phyloP scores from a whole-genome alignment of 1,284 basidiomycete species.

The Leccinum ponderosum region DNA sequence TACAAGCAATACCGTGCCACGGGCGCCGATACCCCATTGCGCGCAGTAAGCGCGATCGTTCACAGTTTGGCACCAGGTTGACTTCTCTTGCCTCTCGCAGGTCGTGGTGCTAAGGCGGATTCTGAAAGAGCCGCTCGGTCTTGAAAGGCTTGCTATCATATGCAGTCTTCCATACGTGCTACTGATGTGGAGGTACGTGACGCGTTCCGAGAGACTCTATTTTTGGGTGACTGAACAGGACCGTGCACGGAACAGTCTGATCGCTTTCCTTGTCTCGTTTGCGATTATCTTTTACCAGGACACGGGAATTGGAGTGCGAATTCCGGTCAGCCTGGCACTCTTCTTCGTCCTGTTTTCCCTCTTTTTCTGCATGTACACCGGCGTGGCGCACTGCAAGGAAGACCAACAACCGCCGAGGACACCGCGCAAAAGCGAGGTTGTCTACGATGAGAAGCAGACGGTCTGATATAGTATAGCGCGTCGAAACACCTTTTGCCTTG shows the following conservation, averaged over 20 bases:
- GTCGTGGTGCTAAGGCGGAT: slow-evolving; percentile 30
- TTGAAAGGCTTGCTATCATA: slow-evolving; percentile 30
- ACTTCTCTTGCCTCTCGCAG: slow-evolving; percentile 12
- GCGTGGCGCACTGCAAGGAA: slow-evolving; percentile 18
- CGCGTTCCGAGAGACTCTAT: background rate
- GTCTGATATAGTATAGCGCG: background rate
- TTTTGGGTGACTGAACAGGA: slow-evolving; percentile 2
- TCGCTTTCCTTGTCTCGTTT: slow-evolving; percentile 27
- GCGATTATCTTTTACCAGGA: slow-evolving; percentile 21
- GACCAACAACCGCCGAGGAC: background rate
- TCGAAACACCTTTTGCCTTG: background rate
- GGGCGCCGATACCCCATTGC: slow-evolving; percentile 34
- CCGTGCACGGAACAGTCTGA: slow-evolving; percentile 12
- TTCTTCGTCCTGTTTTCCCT: slow-evolving; percentile 19
- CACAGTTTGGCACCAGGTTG: background rate
- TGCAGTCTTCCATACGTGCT: slow-evolving; percentile 35
- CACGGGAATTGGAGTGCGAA: slow-evolving; percentile 24
- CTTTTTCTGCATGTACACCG: slow-evolving; percentile 26
- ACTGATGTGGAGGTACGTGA: slow-evolving; percentile 31
- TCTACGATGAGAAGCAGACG: background rate
- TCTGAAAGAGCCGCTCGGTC: slow-evolving; percentile 22
- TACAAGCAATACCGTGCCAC: slow-evolving; percentile 36
- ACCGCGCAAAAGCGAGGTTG: background rate
- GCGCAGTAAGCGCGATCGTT: slow-evolving; percentile 19
- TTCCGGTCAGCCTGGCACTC: slow-evolving; percentile 27